Evolutionary conservation across 106 monocot genomes (phyloP), one percentile per base, ranked within the genome.

Genomic region (Phalaenopsis equestris): DNA sequence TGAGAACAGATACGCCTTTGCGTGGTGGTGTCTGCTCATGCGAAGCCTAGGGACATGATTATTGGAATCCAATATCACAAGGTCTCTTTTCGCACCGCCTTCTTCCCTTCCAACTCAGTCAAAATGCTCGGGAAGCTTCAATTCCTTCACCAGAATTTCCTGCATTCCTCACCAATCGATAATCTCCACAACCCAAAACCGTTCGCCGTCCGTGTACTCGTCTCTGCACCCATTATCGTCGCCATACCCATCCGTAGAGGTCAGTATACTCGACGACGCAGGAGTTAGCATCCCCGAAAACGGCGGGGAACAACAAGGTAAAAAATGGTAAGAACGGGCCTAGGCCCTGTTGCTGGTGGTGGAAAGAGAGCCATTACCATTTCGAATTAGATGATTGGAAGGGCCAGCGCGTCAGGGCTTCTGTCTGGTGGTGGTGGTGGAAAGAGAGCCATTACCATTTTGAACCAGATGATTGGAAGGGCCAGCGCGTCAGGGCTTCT

Each of bases 361-460:
- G 76, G 76, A 52, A 58, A 19, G 41, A 78, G 58, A 58, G 18
- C 24, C 36, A n/a, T 48, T 74, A 18, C 43, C 18, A 42, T 21
- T 74, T n/a, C 6, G 43, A 42, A 1, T 16, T 49, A 49, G 80
- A 70, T 58, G 55, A 55, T 41, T 41, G 42, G 38, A 55, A 14
- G n/a, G 12, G 19, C 55, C 39, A 39, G 8, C 1, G 7, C 23
- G 12, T 49, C 65, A 36, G 43, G 77, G 5, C 21, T 75, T 68
- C 68, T 64, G 6, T 47, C n/a, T 76, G 76, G 76, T 49, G 76
- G 76, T 49, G 76, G 76, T 76, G 76, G 76, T 76, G 76, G 76
- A 52, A 58, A 19, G 41, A 78, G 58, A 58, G 18, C 24, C 36
- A n/a, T 48, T 75, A 18, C 45, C 18, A 42, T 21, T 75, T n/a